These are phyloP conservation scores for Trichoderma endophyticum DNA, from an alignment of 2,329 filamentous ascomycete species.

Conservation along the genomic window DNA sequence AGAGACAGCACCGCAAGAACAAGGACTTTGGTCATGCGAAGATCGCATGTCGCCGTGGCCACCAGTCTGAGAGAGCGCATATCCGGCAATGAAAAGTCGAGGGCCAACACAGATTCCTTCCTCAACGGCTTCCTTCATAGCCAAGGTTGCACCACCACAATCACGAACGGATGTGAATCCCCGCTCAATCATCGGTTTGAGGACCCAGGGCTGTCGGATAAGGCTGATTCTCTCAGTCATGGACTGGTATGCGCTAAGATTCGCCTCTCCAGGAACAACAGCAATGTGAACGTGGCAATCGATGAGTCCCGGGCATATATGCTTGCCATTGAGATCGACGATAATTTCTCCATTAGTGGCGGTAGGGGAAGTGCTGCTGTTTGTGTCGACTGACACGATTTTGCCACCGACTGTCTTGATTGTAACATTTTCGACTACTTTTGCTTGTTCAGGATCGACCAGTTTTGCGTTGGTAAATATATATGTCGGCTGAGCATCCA, in stretches of 20 bases:
- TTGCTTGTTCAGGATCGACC: slow-evolving; percentile 38
- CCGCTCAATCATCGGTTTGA: slow-evolving; percentile 48
- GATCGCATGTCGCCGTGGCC: slow-evolving; percentile 53
- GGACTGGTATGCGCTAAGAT: slow-evolving; percentile 28
- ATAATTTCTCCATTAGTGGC: slow-evolving; percentile 4
- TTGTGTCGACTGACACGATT: background rate
- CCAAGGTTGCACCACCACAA: slow-evolving; percentile 52
- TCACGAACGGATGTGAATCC: slow-evolving; percentile 59
- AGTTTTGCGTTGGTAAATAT: slow-evolving; percentile 44
- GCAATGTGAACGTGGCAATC: slow-evolving; percentile 33
- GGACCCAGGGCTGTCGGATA: slow-evolving; percentile 46
- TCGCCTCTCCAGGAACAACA: slow-evolving; percentile 30
- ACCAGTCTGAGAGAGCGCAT: slow-evolving; percentile 54
- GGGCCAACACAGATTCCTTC: slow-evolving; percentile 53
- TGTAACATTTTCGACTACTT: slow-evolving; percentile 28
- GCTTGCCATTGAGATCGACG: slow-evolving; percentile 26
- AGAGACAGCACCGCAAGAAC: slow-evolving; percentile 41
- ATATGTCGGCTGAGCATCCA: slow-evolving; percentile 23
- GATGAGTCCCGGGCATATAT: slow-evolving; percentile 31
- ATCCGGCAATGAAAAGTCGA: slow-evolving; percentile 51
- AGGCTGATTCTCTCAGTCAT: slow-evolving; percentile 35
- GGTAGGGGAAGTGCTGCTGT: background rate
- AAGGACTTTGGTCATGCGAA: slow-evolving; percentile 36
- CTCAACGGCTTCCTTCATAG: slow-evolving; percentile 53
- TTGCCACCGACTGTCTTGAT: slow-evolving; percentile 30